Evolutionary conservation across 2,329 filamentous ascomycete genomes (phyloP).

Genomic region (Lithohypha guttulata): DNA sequence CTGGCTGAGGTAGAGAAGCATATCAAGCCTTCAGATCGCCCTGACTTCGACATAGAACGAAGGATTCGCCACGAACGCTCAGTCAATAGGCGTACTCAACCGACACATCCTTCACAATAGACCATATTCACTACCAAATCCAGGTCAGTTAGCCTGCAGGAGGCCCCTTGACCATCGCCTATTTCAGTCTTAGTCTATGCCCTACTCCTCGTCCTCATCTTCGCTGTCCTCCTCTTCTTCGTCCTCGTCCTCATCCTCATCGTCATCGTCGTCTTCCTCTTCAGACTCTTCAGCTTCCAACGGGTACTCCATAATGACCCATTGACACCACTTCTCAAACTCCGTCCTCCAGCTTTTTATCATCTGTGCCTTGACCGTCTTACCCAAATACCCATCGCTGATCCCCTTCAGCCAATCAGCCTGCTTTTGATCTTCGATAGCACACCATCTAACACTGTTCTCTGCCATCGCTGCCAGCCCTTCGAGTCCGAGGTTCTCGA

Average conservation of each 20-base stretch:
- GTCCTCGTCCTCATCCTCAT: slow-evolving; percentile 17
- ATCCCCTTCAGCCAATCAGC: slow-evolving; percentile 64
- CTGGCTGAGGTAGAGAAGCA: no score
- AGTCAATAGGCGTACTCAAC: no score
- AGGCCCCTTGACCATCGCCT: no score
- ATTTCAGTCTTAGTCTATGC: no score
- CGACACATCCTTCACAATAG: no score
- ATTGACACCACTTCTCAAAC: slow-evolving; percentile 86
- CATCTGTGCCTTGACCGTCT: slow-evolving; percentile 57
- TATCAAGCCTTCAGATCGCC: no score
- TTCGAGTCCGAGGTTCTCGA: slow-evolving; percentile 80
- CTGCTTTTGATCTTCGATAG: slow-evolving; percentile 66
- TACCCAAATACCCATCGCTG: slow-evolving; percentile 61
- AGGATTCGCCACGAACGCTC: no score
- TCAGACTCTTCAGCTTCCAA: slow-evolving; percentile 38
- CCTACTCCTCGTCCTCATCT: slow-evolving; percentile 15
- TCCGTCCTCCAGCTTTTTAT: slow-evolving; percentile 68
- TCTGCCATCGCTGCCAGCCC: slow-evolving; percentile 79
- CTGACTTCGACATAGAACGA: no score
- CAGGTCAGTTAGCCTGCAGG: no score
- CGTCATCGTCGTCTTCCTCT: slow-evolving; percentile 19
- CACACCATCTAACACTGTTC: slow-evolving; percentile 84
- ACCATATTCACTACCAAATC: no score
- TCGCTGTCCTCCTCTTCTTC: slow-evolving; percentile 19
- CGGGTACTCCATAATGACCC: slow-evolving; percentile 70